Evolutionary conservation across 257 asterid species (phyloP), one percentile per base, ranked within the genome.

Genomic region (Rehmannia glutinosa): DNA sequence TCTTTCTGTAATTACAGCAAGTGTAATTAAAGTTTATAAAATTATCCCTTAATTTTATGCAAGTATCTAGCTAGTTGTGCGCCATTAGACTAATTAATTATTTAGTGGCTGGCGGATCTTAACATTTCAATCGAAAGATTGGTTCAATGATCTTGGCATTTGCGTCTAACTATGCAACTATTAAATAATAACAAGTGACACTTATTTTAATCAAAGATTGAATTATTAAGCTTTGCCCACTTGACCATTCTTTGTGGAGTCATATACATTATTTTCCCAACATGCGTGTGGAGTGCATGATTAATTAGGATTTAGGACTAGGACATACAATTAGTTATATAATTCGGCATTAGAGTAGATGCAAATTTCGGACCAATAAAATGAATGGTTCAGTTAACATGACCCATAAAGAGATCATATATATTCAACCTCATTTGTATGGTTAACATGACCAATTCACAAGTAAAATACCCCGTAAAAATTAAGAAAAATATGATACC

Each of bases 61-160:
- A 17, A 32, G n/a, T 57, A 13, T n/a, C 12, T 8, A 50, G 32
- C n/a, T n/a, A n/a, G n/a, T 12, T 49, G 27, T 28, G 38, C 53
- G 27, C 49, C 49, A 20, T 6, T 10, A 8, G 8, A 35, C 4
- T 17, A 59, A 3, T 60, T 41, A 21, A 60, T 5, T 58, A 35
- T 2, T 17, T 45, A 4, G 23, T 46, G 25, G n/a, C n/a, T n/a
- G n/a, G n/a, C n/a, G n/a, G n/a, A n/a, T n/a, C n/a, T n/a, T n/a
- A n/a, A n/a, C n/a, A n/a, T n/a, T n/a, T n/a, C n/a, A n/a, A n/a
- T n/a, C n/a, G 1, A 41, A 24, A 35, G 55, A 7, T 39, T 35
- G 52, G 69, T 73, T 58, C 59, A 66, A 49, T 73, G 73, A 58
- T 73, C 24, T 59, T 49, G 54, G 62, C 33, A 43, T 42, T 63